Evolutionary conservation across 495 filamentous ascomycete genomes (phyloP).

Genomic region (Podospora pseudoanserina): DNA sequence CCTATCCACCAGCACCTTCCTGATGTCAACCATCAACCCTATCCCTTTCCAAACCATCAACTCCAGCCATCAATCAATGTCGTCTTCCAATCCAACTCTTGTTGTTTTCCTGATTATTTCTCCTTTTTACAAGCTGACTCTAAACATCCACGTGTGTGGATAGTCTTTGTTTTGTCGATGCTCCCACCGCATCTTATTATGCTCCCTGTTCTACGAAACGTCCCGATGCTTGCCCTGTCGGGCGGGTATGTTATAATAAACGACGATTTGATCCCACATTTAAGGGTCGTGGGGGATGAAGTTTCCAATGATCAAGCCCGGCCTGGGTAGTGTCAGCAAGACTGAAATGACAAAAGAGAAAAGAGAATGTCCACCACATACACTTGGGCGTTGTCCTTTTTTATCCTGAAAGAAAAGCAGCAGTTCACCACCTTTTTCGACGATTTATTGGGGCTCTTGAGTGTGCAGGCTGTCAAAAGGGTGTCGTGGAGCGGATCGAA

Average conservation of each 20-base stretch:
- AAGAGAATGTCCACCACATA: constrained; percentile 44
- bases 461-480: constrained; percentile 86
- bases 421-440: constrained; percentile 74
- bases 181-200: background rate
- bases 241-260: background rate
- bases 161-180: background rate
- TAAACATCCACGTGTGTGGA: background rate
- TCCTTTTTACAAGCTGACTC: background rate
- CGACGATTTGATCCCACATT: background rate
- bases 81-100: background rate
- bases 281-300: constrained; percentile 54
- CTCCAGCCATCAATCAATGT: background rate
- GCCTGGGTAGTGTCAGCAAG: constrained; percentile 49
- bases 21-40: background rate
- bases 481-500: constrained; percentile 96
- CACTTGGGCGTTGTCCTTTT: constrained; percentile 94
- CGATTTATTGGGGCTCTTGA: constrained; percentile 79
- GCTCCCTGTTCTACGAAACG: background rate
- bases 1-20: background rate
- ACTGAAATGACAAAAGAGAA: background rate
- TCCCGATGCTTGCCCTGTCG: background rate
- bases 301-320: constrained; percentile 92
- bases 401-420: constrained; percentile 96
- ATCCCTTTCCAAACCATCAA: background rate
- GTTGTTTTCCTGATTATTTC: background rate